These are phyloP conservation scores for Ogataea nonfermentans DNA, from an alignment of 805 yeast genomes.

Conservation along the genomic window DNA sequence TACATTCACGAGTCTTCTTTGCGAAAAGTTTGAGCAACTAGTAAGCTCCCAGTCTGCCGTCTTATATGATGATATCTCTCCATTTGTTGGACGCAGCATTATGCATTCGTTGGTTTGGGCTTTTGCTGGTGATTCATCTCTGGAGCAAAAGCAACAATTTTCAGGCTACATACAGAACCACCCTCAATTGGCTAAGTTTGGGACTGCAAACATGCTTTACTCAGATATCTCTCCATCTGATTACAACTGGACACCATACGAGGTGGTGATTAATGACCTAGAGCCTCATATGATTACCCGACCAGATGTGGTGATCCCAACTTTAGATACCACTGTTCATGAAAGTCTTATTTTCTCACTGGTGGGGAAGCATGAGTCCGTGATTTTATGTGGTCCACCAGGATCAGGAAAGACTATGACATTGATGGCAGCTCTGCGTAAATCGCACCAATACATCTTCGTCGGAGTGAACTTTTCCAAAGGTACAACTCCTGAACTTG, in stretches of 20 bases:
- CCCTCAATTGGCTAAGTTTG: conserved; percentile 19
- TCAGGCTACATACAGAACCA: conserved; percentile 28
- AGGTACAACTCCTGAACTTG: conserved; percentile 61
- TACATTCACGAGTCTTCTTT: conserved; percentile 42
- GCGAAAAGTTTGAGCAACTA: conserved; percentile 34
- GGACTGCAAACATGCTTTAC: conserved; percentile 35
- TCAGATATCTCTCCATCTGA: conserved; percentile 44
- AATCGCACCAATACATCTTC: conserved; percentile 55
- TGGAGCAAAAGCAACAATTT: conserved; percentile 39
- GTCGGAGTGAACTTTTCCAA: conserved; percentile 79
- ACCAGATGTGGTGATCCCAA: conserved; percentile 71
- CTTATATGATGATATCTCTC: conserved; percentile 27
- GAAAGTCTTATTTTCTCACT: conserved; percentile 58
- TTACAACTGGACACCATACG: conserved; percentile 46
- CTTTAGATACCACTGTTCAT: conserved; percentile 71
- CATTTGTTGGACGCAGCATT: conserved; percentile 35
- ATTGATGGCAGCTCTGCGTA: conserved; percentile 62
- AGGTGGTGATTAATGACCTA: conserved; percentile 43
- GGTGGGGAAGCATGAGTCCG: conserved; percentile 53
- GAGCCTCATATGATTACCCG: conserved; percentile 58
- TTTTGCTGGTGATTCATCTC: conserved; percentile 55
- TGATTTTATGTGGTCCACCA: conserved; percentile 91
- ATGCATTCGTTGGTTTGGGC: conserved; percentile 56
- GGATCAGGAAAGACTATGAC: conserved; percentile 98
- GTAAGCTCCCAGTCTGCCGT: conserved; percentile 25